Percentiles rank a stretch among this genome's conserved stretches.
Conservation (phyloP, 2,329 filamentous ascomycete genomes). For the Trichoderma pleuroti region DNA sequence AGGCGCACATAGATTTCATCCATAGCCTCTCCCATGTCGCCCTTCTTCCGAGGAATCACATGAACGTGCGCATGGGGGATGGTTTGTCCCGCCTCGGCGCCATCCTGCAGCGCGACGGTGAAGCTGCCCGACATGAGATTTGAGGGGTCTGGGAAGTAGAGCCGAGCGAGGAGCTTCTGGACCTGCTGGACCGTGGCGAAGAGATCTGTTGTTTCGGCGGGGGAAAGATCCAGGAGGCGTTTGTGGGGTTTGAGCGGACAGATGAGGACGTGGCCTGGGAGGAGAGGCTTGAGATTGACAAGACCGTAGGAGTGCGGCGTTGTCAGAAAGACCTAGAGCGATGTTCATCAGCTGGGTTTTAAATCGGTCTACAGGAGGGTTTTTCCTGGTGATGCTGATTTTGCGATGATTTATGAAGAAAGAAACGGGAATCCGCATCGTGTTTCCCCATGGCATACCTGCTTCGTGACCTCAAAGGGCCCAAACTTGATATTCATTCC, state of each 20-base stretch:
- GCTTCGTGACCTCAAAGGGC: slow-evolving; percentile 69
- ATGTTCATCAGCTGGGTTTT: neutral
- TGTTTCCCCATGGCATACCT: slow-evolving; percentile 47
- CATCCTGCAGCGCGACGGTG: slow-evolving; percentile 95
- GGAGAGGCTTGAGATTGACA: slow-evolving; percentile 91
- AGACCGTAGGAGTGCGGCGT: slow-evolving; percentile 80
- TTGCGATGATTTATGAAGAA: neutral
- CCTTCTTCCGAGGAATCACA: slow-evolving; percentile 69
- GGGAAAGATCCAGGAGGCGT: slow-evolving; percentile 70
- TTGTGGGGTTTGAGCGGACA: slow-evolving; percentile 68
- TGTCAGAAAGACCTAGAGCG: slow-evolving; percentile 73
- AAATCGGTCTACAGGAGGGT: neutral
- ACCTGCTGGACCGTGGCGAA: slow-evolving; percentile 84
- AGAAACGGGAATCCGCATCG: neutral
- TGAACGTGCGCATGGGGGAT: slow-evolving; percentile 93
- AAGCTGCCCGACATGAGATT: slow-evolving; percentile 63
- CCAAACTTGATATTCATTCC: slow-evolving; percentile 60
- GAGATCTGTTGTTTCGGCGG: slow-evolving; percentile 72
- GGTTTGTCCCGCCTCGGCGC: slow-evolving; percentile 83
- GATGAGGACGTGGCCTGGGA: slow-evolving; percentile 89
- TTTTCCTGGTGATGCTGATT: neutral
- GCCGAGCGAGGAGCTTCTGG: slow-evolving; percentile 65
- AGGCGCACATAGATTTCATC: slow-evolving; percentile 81
- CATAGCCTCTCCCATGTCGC: slow-evolving; percentile 44
- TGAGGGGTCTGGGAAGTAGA: slow-evolving; percentile 51